Conservation (phyloP, 2,329 filamentous ascomycete genomes). For the Elsinoe necatrix region DNA sequence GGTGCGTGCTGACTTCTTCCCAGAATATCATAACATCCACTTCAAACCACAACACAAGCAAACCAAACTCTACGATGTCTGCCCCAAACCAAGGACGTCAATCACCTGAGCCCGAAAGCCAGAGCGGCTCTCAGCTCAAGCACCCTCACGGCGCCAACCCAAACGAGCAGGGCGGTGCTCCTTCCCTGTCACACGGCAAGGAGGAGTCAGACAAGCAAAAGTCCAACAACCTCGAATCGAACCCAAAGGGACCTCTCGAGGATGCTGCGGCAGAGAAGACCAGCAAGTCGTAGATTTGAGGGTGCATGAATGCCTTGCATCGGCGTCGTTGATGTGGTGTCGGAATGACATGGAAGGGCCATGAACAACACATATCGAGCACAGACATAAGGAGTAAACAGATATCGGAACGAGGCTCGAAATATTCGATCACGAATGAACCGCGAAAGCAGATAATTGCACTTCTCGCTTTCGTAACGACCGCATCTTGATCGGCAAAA, state of each 20-base stretch:
- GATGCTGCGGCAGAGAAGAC: constrained; percentile 55
- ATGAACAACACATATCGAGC: too few species aligned
- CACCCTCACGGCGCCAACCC: constrained; percentile 49
- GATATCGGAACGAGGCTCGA: too few species aligned
- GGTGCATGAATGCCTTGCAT: too few species aligned
- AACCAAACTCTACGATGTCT: constrained; percentile 49
- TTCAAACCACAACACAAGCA: not conserved
- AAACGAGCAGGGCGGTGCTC: constrained; percentile 41
- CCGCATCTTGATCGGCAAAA: too few species aligned
- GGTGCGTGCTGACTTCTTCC: not conserved
- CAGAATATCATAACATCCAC: not conserved
- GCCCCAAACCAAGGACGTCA: constrained; percentile 58
- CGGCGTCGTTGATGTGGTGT: too few species aligned
- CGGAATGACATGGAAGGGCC: too few species aligned
- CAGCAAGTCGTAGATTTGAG: constrained; percentile 36
- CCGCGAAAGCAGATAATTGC: too few species aligned
- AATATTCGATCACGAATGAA: too few species aligned
- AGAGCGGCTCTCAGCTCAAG: constrained; percentile 56
- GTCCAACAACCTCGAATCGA: constrained; percentile 51
- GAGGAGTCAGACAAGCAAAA: constrained; percentile 43
- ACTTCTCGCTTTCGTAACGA: too few species aligned
- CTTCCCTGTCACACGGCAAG: constrained; percentile 39
- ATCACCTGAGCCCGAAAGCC: constrained; percentile 65
- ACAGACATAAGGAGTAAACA: too few species aligned
- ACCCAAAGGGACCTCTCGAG: constrained; percentile 58